Percentiles rank a stretch among this genome's conserved stretches.
These are phyloP conservation scores for Metschnikowia aberdeeniae DNA, from an alignment of 805 yeast species.

Conservation along the genomic window DNA sequence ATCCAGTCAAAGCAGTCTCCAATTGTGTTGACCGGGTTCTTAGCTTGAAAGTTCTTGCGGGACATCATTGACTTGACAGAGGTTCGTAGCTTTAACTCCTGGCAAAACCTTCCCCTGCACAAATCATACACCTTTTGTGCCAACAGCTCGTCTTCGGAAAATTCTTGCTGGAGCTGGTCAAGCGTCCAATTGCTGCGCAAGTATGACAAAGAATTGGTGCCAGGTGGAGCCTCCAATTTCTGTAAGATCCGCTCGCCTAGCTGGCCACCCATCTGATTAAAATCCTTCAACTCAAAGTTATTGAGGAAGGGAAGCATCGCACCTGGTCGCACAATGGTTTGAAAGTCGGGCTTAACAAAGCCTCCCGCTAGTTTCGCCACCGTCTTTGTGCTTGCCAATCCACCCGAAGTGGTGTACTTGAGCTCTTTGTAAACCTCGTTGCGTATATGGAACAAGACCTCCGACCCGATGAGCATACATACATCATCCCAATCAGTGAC, in stretches of 20 bases:
- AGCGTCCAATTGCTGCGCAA: conserved; percentile 48
- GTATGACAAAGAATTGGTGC: conserved; percentile 39
- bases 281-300: conserved; percentile 62
- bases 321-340: conserved; percentile 61
- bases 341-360: conserved; percentile 78
- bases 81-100: conserved; percentile 54
- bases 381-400: conserved; percentile 70
- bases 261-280: conserved; percentile 92
- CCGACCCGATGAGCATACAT: conserved; percentile 61
- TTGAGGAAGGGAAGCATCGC: conserved; percentile 51
- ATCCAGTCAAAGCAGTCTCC: conserved; percentile 75
- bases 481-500: conserved; percentile 73
- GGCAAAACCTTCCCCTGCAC: conserved; percentile 57
- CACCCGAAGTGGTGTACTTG: conserved; percentile 88
- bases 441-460: conserved; percentile 53
- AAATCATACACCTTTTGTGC: conserved; percentile 56
- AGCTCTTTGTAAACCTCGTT: conserved; percentile 47
- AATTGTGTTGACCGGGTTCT: conserved; percentile 44
- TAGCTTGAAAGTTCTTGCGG: conserved; percentile 68
- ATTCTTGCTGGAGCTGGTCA: conserved; percentile 19
- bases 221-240: conserved; percentile 50
- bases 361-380: conserved; percentile 88
- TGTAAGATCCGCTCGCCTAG: conserved; percentile 57
- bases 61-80: conserved; percentile 85
- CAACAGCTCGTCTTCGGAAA: conserved; percentile 41